Base-by-base conservation (phyloP, 2,329 filamentous ascomycete genomes). In the Shiraia sp. region DNA sequence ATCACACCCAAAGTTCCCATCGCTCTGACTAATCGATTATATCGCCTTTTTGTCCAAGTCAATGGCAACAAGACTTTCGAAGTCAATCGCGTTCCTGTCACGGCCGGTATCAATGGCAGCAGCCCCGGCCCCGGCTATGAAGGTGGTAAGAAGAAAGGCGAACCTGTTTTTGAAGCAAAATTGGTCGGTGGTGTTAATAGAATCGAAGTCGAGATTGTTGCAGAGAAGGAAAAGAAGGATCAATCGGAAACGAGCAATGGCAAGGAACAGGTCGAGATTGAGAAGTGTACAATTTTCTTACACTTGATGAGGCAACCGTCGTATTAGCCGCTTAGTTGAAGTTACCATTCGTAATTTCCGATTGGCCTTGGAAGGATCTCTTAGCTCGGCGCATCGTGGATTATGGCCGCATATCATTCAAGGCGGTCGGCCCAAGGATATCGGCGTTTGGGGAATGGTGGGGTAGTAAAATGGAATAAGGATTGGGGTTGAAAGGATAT, bases 121-220 rank as follows among this genome's bases (percentile, higher is more conserved):
- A 49, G 38, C 12, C 51, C 52, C 4, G 50, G 49, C 3, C 41
- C 55, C 1, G 55, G 58, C 15, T 55, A 53, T 31, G 64, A 68
- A 33, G 56, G 54, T 6, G 62, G 60, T 15, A 71, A 79, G 31
- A 72, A 74, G 36, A 54, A 76, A 70, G 32, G 75, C 77, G 45
- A 82, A 82, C 83, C 85, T n/a, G 73, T 87, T 0, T 96, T 90
- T 56, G 90, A 96, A 55, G 79, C 84, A 6, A 80, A 80, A 36
- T 73, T 96, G 19, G 78, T 81, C 17, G 79, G 80, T 2, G 90
- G 89, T 6, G 78, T 90, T 36, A 95, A 93, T 55, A 79, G 85
- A 32, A 79, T 96, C 36, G 86, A 90, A 56, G 78, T 95, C 6
- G 87, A 92, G 57, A 76, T 92, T 43, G 81, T 90, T 50, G 88